These are phyloP conservation scores for Vigna reflexopilosa DNA, from an alignment of 306 rosid genomes.

Conservation along the genomic window DNA sequence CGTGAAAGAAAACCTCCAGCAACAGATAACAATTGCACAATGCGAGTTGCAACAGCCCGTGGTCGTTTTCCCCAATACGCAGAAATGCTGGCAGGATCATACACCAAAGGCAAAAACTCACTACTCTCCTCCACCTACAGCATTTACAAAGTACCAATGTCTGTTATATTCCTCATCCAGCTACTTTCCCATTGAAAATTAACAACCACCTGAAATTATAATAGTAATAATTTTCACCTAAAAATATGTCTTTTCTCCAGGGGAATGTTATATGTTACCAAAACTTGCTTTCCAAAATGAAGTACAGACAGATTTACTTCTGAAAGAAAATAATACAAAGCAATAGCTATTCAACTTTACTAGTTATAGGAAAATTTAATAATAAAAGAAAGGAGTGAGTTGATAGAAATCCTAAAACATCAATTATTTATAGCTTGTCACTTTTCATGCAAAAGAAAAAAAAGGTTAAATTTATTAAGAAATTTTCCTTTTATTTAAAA, in stretches of 20 bases:
- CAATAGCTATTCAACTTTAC: background rate
- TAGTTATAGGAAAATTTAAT: background rate
- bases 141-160: slow-evolving; percentile 31
- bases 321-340: background rate
- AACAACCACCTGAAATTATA: background rate
- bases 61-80: slow-evolving; percentile 99
- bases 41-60: slow-evolving; percentile 86
- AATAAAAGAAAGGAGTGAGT: background rate
- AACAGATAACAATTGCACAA: slow-evolving; percentile 86
- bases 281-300: background rate
- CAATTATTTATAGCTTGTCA: background rate
- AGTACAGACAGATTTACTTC: background rate
- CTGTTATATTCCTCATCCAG: background rate
- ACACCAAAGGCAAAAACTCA: slow-evolving; percentile 88
- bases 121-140: slow-evolving; percentile 90
- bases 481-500: background rate
- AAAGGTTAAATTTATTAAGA: background rate
- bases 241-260: background rate
- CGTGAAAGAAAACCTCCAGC: slow-evolving; percentile 97
- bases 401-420: background rate
- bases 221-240: background rate
- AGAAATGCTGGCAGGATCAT: slow-evolving; percentile 87
- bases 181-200: background rate
- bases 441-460: background rate
- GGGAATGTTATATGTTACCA: background rate